Evolutionary conservation across 2,329 filamentous ascomycete species (phyloP), one percentile per base, ranked within the genome.

Genomic region (Leptographium lundbergii): DNA sequence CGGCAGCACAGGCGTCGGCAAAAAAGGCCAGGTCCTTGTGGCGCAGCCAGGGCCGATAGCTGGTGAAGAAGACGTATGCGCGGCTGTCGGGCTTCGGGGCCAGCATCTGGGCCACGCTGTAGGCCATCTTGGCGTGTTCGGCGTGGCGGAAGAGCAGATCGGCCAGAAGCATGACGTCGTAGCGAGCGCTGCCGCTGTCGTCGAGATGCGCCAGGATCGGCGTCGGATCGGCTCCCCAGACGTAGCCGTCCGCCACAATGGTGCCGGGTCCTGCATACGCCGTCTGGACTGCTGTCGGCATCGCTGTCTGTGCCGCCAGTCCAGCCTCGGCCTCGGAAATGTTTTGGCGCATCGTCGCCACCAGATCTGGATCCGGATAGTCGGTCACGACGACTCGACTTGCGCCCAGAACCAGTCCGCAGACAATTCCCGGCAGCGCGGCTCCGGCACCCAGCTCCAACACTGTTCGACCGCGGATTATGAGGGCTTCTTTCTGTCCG

Each of bases 121-220:
- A 78, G 63, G 95, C 77, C 61, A 96, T 77, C 67, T 89, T 90
- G 2, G 73, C 76, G 68, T 96, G 92, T 74, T 96, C 91, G 5
- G 85, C 87, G 70, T 96, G 91, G 61, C 94, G 89, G 74, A 96
- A 97, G 4, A 96, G 79, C 56, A 96, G 78, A 70, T 96, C 92
- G 4, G 91, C 91, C 51, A 96, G 79, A 60, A 97, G 86, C 29
- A 96, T 71, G 6, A 95, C 77, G 69, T 96, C 90, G 68, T 95
- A 96, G 0, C 75, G 76, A 10, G 64, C 1, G 50, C 11, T 11
- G 53, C 6, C 19, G 14, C 22, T 14, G 22, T 25, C 17, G 19
- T 64, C 62, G 2, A 92, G 71, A 62, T 84, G 76, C 6, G 74
- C 74, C 14, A 86, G 74, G 27, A 96, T 69, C 4, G 77, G 74